Evolutionary conservation across 1,284 basidiomycete species (phyloP), one percentile per base, ranked within the genome.

Genomic region (Apiotrichum sp.): DNA sequence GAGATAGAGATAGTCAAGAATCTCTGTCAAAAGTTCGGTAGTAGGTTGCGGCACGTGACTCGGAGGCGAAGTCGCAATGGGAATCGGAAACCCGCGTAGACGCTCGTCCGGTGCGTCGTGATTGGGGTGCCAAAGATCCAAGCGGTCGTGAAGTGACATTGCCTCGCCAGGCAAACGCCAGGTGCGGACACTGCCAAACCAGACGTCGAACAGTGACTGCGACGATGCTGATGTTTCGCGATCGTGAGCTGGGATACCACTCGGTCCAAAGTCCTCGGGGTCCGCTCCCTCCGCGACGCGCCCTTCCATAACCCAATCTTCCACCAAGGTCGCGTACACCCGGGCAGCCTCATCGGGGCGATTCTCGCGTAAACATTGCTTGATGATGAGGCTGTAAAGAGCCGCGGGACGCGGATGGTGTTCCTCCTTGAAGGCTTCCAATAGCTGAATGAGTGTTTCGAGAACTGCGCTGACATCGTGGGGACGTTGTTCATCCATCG

Each of bases 241-340:
- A 29, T 55, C 52, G 10, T 6, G 40, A 13, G 40, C 51, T n/a
- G 58, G 51, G 9, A 50, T 46, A 7, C 55, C 54, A 13, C 69
- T 66, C 4, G 62, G 61, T 50, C 69, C 57, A 44, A 73, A 72
- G 50, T 73, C 71, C 13, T 66, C 67, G 10, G 64, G 57, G 39
- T 65, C 62, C 1, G 70, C 73, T 1, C 71, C 73, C 39, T 69
- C 66, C 8, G 74, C 73, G 29, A 75, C 61, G 35, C 74, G 57
- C 2, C 73, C 74, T 56, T 77, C 74, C 44, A 71, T 68, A 34
- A 74, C 70, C 76, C 76, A 77, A 56, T 76, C 76, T 50, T 77
- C 75, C 6, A 76, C 74, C 42, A 75, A 58, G 14, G 67, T 71
- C 13, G 71, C 74, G 53, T 69, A 76, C 3, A 76, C 63, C 52